Evolutionary conservation across 2,329 filamentous ascomycete species (phyloP).

Genomic region (Geoglossum cookeanum): DNA sequence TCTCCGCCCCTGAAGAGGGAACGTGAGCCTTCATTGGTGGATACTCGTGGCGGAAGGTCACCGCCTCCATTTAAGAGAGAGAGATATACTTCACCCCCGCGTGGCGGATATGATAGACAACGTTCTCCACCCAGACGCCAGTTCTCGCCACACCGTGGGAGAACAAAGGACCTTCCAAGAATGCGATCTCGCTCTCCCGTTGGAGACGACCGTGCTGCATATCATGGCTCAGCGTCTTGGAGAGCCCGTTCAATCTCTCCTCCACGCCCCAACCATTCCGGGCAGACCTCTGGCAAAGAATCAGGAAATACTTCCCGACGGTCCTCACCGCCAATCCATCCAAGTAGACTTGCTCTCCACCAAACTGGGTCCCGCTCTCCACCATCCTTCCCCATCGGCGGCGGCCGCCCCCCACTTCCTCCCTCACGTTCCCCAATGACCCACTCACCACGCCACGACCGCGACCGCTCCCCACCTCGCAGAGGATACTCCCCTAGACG

Average conservation of each 20-base stretch:
- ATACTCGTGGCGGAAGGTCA: slow-evolving; percentile 25
- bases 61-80: slow-evolving; percentile 22
- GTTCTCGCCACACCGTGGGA: neutral
- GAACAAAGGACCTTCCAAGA: neutral
- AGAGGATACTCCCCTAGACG: neutral
- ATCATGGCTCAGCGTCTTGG: slow-evolving; percentile 16
- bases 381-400: slow-evolving; percentile 10
- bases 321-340: slow-evolving; percentile 39
- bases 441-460: slow-evolving; percentile 1
- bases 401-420: slow-evolving; percentile 2
- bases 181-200: neutral
- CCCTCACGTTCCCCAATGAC: neutral
- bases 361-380: slow-evolving; percentile 18
- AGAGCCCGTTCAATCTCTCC: slow-evolving; percentile 35
- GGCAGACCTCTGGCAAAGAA: slow-evolving; percentile 31
- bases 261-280: slow-evolving; percentile 20
- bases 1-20: slow-evolving; percentile 25
- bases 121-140: slow-evolving; percentile 3
- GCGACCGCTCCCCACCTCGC: neutral
- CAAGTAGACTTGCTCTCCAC: slow-evolving; percentile 29
- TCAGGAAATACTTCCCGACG: slow-evolving; percentile 39
- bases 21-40: slow-evolving; percentile 27
- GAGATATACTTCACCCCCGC: slow-evolving; percentile 21
- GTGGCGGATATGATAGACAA: slow-evolving; percentile 23
- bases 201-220: neutral